These are phyloP conservation scores for Hymenoscyphus fraxineus DNA, from an alignment of 2,329 filamentous ascomycete genomes.

Conservation along the genomic window DNA sequence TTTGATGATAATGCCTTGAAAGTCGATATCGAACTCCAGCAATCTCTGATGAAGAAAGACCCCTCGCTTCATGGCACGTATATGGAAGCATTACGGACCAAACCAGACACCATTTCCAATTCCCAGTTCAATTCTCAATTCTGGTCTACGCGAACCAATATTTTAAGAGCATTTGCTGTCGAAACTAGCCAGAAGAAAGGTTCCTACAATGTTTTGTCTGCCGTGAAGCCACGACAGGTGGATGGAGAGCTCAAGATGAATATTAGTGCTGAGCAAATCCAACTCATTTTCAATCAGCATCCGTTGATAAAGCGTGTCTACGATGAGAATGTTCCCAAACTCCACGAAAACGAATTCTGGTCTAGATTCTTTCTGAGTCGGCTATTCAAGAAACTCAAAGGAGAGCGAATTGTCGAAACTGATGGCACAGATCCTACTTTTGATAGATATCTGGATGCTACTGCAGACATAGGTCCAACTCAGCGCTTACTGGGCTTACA, in stretches of 20 bases:
- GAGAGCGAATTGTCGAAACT: slow-evolving; percentile 76
- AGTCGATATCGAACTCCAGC: slow-evolving; percentile 75
- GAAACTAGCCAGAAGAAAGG: slow-evolving; percentile 83
- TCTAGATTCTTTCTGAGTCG: slow-evolving; percentile 88
- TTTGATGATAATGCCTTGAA: slow-evolving; percentile 80
- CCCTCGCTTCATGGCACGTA: slow-evolving; percentile 75
- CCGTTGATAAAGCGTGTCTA: slow-evolving; percentile 86
- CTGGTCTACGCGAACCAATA: slow-evolving; percentile 83
- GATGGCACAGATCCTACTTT: slow-evolving; percentile 76
- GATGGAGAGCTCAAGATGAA: slow-evolving; percentile 74
- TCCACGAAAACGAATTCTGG: slow-evolving; percentile 83
- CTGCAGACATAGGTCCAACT: slow-evolving; percentile 55
- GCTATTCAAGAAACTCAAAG: slow-evolving; percentile 85
- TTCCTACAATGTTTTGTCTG: slow-evolving; percentile 89
- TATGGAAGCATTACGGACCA: slow-evolving; percentile 76
- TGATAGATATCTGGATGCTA: slow-evolving; percentile 77
- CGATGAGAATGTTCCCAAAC: slow-evolving; percentile 83
- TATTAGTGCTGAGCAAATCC: slow-evolving; percentile 86
- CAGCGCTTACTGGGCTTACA: slow-evolving; percentile 57
- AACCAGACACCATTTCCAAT: slow-evolving; percentile 77
- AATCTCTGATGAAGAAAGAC: slow-evolving; percentile 82
- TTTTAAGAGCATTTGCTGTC: slow-evolving; percentile 86
- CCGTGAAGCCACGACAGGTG: slow-evolving; percentile 75
- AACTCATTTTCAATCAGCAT: slow-evolving; percentile 89
- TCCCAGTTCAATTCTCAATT: slow-evolving; percentile 87